Evolutionary conservation across 169 alveolate genomes (phyloP).

Genomic region (Plasmodium gonderi): DNA sequence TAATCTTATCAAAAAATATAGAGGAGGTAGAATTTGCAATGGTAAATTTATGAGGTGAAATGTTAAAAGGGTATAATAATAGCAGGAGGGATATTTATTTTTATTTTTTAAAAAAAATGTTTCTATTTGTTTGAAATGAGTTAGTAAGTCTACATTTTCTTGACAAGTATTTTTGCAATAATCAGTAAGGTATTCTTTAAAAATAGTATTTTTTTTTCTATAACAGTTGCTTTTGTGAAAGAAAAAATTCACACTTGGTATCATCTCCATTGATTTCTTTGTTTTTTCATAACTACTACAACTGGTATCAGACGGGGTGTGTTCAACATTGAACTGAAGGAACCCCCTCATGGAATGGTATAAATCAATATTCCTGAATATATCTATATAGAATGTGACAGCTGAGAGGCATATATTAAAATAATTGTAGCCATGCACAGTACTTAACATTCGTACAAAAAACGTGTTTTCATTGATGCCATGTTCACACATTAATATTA

Average conservation of each 20-base stretch:
- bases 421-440: constrained; percentile 2
- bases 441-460: constrained; percentile 37
- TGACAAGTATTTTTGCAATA: constrained; percentile 14
- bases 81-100: constrained; percentile 26
- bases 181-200: constrained; percentile 10
- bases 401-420: constrained; percentile 44
- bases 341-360: neutral
- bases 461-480: constrained; percentile 38
- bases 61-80: constrained; percentile 33
- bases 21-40: neutral
- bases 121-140: constrained; percentile 31
- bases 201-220: constrained; percentile 18
- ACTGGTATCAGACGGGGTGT: too few species aligned
- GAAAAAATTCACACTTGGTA: neutral
- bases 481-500: constrained; percentile 30
- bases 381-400: constrained; percentile 36
- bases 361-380: constrained; percentile 28
- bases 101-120: constrained; percentile 12
- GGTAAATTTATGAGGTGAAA: constrained; percentile 28
- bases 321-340: neutral
- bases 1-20: constrained; percentile 27
- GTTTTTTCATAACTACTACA: neutral
- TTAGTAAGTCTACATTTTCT: neutral
- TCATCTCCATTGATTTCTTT: neutral
- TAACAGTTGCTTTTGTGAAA: constrained; percentile 20